phyloP scores from a whole-genome alignment of 2,329 filamentous ascomycete genomes.

The Lachnellula willkommii region DNA sequence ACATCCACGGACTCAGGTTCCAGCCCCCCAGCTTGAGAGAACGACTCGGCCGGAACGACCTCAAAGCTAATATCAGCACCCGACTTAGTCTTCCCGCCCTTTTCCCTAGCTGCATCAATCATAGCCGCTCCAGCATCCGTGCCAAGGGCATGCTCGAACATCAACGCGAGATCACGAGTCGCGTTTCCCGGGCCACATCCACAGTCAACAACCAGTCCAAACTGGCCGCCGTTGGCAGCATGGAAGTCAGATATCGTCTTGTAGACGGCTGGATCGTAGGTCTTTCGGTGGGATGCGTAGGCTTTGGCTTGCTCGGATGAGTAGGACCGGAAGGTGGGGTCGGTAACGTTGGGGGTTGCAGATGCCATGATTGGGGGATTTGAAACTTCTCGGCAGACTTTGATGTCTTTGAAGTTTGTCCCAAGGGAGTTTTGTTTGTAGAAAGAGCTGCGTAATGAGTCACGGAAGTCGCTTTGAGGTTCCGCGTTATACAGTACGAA shows the following conservation, averaged over 20 bases:
- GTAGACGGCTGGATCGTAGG: constrained; percentile 19
- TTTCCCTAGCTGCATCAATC: constrained; percentile 23
- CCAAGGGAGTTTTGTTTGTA: neutral
- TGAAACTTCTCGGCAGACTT: neutral
- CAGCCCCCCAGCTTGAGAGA: constrained; percentile 18
- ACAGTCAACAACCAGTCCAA: constrained; percentile 25
- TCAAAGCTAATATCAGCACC: constrained; percentile 21
- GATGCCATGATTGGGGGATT: neutral
- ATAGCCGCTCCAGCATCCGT: constrained; percentile 28
- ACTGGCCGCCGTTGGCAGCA: constrained; percentile 16
- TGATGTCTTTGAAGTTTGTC: neutral
- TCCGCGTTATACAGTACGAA: too few relatives aligned
- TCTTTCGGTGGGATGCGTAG: constrained; percentile 24
- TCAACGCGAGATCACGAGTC: constrained; percentile 24
- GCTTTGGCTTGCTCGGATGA: constrained; percentile 20
- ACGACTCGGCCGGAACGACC: constrained; percentile 23
- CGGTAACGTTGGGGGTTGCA: neutral
- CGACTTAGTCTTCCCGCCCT: constrained; percentile 21
- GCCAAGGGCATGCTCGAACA: constrained; percentile 26
- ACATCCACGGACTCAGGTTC: constrained; percentile 23
- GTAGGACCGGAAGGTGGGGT: constrained; percentile 13
- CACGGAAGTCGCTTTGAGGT: too few relatives aligned
- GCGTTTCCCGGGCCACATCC: constrained; percentile 31
- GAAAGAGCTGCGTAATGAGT: neutral
- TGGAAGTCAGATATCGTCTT: constrained; percentile 24